These are phyloP conservation scores for Telfairia occidentalis DNA, from an alignment of 331 rosid genomes.

Conservation along the genomic window DNA sequence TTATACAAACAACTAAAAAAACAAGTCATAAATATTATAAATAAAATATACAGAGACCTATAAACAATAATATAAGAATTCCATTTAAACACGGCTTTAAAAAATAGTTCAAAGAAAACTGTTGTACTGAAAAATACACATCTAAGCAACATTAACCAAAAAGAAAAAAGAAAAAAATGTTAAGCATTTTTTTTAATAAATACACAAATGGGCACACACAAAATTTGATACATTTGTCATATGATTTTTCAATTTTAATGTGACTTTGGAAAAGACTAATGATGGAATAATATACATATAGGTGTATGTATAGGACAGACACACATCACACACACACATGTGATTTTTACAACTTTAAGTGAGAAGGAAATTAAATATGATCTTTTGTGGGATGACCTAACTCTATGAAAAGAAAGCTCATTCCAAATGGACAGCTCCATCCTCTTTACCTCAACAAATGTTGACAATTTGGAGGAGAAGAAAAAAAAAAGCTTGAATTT, in stretches of 20 bases:
- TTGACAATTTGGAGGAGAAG: neutral
- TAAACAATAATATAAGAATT: neutral
- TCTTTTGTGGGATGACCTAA: constrained; percentile 6
- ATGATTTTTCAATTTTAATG: neutral
- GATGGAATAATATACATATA: neutral
- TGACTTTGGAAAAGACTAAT: neutral
- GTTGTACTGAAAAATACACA: neutral
- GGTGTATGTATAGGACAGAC: neutral
- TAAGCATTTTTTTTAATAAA: neutral
- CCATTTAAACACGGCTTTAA: neutral
- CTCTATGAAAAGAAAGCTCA: neutral
- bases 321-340: neutral
- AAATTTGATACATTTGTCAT: neutral
- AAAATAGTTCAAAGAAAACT: too few relatives aligned
- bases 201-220: neutral
- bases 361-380: neutral
- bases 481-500: too few relatives aligned
- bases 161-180: neutral
- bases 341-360: neutral
- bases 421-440: neutral
- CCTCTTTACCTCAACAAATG: constrained; percentile 6
- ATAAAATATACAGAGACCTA: neutral
- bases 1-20: neutral
- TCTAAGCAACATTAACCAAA: neutral
- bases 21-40: neutral